These are phyloP conservation scores for Fusarium transvaalense DNA, from an alignment of 2,329 filamentous ascomycete genomes.

Conservation along the genomic window DNA sequence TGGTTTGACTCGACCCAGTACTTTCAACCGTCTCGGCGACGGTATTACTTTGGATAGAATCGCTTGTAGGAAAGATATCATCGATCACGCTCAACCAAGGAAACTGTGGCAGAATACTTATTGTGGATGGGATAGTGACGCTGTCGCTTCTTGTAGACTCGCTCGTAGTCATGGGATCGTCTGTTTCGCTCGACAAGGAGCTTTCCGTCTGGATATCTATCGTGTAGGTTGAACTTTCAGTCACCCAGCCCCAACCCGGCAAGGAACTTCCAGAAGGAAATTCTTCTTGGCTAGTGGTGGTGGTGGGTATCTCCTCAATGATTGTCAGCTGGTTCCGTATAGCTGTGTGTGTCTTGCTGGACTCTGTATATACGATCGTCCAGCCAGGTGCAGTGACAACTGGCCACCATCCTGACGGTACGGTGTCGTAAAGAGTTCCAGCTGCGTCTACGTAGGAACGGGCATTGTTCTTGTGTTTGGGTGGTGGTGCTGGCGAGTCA, in stretches of 20 bases:
- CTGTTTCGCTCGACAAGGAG: background rate
- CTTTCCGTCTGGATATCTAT: background rate
- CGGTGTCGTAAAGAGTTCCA: background rate
- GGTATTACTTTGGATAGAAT: background rate
- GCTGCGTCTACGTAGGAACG: background rate
- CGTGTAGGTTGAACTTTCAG: background rate
- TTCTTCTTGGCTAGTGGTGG: background rate
- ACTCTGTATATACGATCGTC: background rate
- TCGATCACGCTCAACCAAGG: background rate
- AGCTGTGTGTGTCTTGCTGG: background rate
- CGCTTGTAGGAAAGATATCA: background rate
- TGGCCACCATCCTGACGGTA: background rate
- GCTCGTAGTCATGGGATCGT: background rate
- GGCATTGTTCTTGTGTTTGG: background rate
- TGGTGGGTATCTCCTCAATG: background rate
- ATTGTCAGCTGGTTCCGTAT: background rate
- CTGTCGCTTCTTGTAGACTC: background rate
- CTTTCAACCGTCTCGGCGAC: background rate
- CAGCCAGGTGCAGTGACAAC: background rate
- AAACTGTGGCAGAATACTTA: background rate
- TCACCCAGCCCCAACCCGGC: background rate
- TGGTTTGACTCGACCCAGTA: background rate
- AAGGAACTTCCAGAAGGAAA: background rate
- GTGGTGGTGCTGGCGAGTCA: rapidly evolving
- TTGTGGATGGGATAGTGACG: background rate